These are phyloP conservation scores for Volutella citrinella DNA, from an alignment of 2,329 filamentous ascomycete species.

Conservation along the genomic window DNA sequence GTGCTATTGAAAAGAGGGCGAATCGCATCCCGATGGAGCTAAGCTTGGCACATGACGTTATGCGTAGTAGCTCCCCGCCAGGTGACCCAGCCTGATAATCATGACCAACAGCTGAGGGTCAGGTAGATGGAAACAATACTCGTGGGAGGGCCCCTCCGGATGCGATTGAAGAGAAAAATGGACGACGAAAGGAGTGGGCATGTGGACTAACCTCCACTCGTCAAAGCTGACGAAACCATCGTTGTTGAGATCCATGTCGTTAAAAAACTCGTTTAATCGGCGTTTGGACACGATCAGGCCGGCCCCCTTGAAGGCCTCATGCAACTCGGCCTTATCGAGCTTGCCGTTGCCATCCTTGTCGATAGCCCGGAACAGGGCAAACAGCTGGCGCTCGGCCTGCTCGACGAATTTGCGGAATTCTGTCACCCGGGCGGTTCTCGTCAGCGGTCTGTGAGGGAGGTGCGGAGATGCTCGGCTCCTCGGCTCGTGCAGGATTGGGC, in stretches of 20 bases:
- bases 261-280: constrained; percentile 81
- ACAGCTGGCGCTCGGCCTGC: constrained; percentile 80
- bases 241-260: constrained; percentile 82
- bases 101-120: too few relatives aligned
- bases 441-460: constrained; percentile 19
- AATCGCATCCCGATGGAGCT: too few relatives aligned
- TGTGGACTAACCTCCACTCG: constrained; percentile 85
- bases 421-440: constrained; percentile 32
- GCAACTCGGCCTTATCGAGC: constrained; percentile 82
- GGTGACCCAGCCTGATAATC: too few relatives aligned
- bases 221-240: constrained; percentile 87
- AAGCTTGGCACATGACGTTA: constrained; percentile 28
- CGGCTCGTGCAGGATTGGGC: too few relatives aligned
- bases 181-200: constrained; percentile 3
- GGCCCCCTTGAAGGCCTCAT: constrained; percentile 70
- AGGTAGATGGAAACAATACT: too few relatives aligned
- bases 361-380: constrained; percentile 78
- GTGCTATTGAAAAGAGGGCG: too few relatives aligned
- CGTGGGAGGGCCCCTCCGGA: too few relatives aligned
- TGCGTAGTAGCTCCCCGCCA: constrained; percentile 19
- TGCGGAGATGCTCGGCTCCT: too few relatives aligned
- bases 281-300: constrained; percentile 75
- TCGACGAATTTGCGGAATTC: constrained; percentile 91
- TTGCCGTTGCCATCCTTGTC: constrained; percentile 83
- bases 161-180: constrained; percentile 10